Conservation (phyloP, 2,329 filamentous ascomycete genomes). For the Colletotrichum sp. region DNA sequence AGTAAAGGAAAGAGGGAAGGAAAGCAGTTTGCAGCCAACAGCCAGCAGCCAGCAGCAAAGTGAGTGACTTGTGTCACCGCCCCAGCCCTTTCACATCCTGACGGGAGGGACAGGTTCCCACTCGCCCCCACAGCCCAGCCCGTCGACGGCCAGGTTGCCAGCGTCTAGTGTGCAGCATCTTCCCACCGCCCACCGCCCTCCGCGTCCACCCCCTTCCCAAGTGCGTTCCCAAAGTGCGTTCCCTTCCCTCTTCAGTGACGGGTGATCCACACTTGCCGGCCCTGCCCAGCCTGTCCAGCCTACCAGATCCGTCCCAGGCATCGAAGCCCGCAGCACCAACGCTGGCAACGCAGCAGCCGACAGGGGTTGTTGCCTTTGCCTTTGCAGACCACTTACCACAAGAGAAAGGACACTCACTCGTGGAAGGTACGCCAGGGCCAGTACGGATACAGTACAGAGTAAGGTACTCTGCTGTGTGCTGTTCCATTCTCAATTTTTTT, state of each 20-base stretch:
- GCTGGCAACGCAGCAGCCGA: background rate
- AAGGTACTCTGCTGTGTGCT: background rate
- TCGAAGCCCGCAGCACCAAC: background rate
- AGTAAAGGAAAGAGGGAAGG: background rate
- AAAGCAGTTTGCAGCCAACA: background rate
- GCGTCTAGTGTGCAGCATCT: background rate
- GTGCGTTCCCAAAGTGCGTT: background rate
- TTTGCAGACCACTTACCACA: background rate
- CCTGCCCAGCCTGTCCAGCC: background rate
- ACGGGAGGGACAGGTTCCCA: background rate
- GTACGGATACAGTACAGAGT: background rate
- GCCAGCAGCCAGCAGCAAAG: background rate
- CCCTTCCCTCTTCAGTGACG: background rate
- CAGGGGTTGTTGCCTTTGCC: background rate
- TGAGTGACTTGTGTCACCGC: constrained; percentile 4
- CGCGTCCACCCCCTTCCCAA: background rate
- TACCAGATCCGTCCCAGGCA: background rate
- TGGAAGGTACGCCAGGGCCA: background rate
- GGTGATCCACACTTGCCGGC: background rate
- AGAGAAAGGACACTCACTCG: background rate
- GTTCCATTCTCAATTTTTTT: background rate
- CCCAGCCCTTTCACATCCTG: background rate
- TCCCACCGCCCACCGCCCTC: background rate
- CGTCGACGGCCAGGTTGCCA: background rate
- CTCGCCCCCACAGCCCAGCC: background rate